Evolutionary conservation across 495 filamentous ascomycete genomes (phyloP), one percentile per base, ranked within the genome.

Genomic region (Massariosphaeria phaeospora): DNA sequence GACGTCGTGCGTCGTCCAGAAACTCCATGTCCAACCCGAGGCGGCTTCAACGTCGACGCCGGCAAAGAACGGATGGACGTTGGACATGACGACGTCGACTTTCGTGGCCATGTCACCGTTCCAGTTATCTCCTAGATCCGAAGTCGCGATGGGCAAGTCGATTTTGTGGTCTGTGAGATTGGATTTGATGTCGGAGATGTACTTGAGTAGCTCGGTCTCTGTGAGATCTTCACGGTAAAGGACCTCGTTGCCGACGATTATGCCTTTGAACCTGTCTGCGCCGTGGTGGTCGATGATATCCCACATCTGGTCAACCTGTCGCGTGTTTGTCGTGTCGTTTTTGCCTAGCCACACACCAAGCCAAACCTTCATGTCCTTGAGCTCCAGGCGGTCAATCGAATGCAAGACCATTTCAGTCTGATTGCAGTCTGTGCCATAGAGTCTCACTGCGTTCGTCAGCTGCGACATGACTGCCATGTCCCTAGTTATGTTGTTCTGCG

Each of bases 361-460:
- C 93, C 93, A 96, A 57, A 98, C 76, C 61, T 93, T 95, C 74
- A 96, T 84, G 60, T 84, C 79, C 18, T 81, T 79, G 46, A 95
- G 69, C 29, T 79, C 78, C 27, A 97, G 76, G 44, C 76, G 78
- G 46, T 84, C 75, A 65, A 98, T 83, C 5, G 90, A 81, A 62
- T 91, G 83, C 34, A 97, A 77, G 1, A 93, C 84, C 88, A 97
- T 89, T 66, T 95, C 82, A 0, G 93, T 96, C 69, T 96, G 91
- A 67, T 97, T 96, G 77, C 93, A 98, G 71, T 98, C 93, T 13
- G 88, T 96, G 21, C 93, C 93, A 67, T 98, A 98, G 12, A 97
- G 77, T 1, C 91, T 86, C 36, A 98, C 77, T 1, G 80, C 84
- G 67, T 95, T 90, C 50, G 89, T 96, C 27, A 98, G 75, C 66